Conservation (phyloP, 768 basidiomycete species). For the Russula vinacea region DNA sequence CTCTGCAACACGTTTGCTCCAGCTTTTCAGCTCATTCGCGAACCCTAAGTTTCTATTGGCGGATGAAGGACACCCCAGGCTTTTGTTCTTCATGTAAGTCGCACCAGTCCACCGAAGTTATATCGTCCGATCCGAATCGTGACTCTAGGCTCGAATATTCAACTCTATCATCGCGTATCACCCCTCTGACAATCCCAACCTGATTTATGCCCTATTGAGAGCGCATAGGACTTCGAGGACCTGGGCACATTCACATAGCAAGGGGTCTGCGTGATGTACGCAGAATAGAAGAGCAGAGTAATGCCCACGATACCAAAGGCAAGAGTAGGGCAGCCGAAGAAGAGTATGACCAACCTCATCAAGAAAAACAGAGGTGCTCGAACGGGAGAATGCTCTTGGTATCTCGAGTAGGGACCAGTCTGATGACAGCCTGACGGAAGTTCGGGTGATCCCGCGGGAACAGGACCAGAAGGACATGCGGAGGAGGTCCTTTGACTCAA, state of each 20-base stretch:
- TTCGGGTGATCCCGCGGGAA: constrained; percentile 28
- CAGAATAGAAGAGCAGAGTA: constrained; percentile 66
- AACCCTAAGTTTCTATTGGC: constrained; percentile 85
- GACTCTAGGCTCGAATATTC: constrained; percentile 79
- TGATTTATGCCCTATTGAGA: constrained; percentile 82
- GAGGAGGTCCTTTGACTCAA: constrained; percentile 33
- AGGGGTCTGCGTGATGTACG: constrained; percentile 84
- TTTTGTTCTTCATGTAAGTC: constrained; percentile 85
- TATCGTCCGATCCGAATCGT: background rate
- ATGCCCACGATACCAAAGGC: constrained; percentile 38
- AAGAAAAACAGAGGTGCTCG: constrained; percentile 68
- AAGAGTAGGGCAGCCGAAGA: constrained; percentile 43
- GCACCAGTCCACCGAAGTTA: background rate
- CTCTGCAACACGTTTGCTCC: constrained; percentile 78
- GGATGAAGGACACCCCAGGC: constrained; percentile 91
- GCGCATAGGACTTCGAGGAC: constrained; percentile 80
- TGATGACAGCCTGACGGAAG: constrained; percentile 25
- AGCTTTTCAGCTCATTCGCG: constrained; percentile 89
- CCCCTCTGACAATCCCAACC: constrained; percentile 78
- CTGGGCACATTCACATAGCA: constrained; percentile 88
- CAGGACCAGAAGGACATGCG: constrained; percentile 33
- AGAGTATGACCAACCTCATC: constrained; percentile 44
- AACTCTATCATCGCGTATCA: constrained; percentile 79
- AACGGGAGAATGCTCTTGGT: constrained; percentile 44
- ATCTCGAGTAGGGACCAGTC: constrained; percentile 27